A percentile compares a stretch with the other conserved stretches of the same genome.
Conservation (phyloP, 441 rosid genomes). For the Adansonia grandidieri region DNA sequence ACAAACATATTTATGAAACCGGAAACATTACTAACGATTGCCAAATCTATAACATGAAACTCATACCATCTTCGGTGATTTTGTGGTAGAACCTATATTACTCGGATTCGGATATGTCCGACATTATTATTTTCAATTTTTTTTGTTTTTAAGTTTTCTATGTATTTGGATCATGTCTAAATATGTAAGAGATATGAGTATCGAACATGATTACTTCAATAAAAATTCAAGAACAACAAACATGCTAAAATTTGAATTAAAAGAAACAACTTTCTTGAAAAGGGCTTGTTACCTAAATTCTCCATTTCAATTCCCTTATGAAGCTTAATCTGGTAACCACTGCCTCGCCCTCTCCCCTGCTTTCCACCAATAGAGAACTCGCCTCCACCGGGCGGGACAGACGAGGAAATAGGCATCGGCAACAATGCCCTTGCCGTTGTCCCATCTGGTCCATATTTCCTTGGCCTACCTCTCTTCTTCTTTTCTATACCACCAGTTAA, state of each 20-base stretch:
- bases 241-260: not conserved
- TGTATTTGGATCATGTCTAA: too few relatives aligned
- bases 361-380: slow-evolving; percentile 60
- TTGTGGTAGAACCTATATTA: too few relatives aligned
- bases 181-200: too few relatives aligned
- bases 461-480: slow-evolving; percentile 95
- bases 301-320: slow-evolving; percentile 56
- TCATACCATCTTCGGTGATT: too few relatives aligned
- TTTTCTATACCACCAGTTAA: slow-evolving; percentile 50
- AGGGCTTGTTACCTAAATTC: slow-evolving; percentile 52
- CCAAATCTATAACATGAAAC: not conserved
- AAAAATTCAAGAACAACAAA: not conserved
- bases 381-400: slow-evolving; percentile 58
- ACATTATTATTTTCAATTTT: too few relatives aligned
- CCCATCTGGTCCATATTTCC: slow-evolving; percentile 91
- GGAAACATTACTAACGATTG: too few relatives aligned
- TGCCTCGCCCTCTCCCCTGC: slow-evolving; percentile 56
- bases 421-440: slow-evolving; percentile 55
- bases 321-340: slow-evolving; percentile 59
- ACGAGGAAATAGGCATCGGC: slow-evolving; percentile 73
- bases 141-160: too few relatives aligned
- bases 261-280: slow-evolving; percentile 1
- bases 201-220: not conserved
- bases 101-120: too few relatives aligned
- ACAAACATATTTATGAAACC: not conserved